Percentiles rank a stretch among this genome's conserved stretches.
Evolutionary conservation across 768 basidiomycete species (phyloP).

Genomic region (Mycena polygramma): DNA sequence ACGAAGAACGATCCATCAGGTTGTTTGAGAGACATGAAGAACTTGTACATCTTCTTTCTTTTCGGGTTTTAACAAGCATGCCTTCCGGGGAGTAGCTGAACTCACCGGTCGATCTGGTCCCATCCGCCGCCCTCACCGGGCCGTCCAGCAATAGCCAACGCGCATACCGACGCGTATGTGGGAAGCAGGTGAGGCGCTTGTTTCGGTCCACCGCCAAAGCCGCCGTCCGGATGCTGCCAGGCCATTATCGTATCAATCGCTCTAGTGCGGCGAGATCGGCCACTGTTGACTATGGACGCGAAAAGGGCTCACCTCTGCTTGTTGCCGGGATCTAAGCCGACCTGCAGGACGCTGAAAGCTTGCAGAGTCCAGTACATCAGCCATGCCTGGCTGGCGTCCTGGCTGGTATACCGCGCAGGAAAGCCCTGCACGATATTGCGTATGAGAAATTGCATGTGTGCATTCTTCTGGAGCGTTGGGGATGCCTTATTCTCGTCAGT

Average conservation of each 20-base stretch:
- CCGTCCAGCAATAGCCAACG: slow-evolving; percentile 85
- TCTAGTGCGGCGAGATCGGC: slow-evolving; percentile 52
- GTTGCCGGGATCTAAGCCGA: slow-evolving; percentile 81
- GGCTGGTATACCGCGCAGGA: slow-evolving; percentile 80
- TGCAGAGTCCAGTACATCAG: slow-evolving; percentile 94
- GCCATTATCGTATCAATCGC: slow-evolving; percentile 84
- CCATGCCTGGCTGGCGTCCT: slow-evolving; percentile 98
- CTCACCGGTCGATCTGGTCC: slow-evolving; percentile 87
- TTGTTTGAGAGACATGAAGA: slow-evolving; percentile 93
- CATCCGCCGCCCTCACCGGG: slow-evolving; percentile 84
- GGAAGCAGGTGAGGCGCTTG: slow-evolving; percentile 91
- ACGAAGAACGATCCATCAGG: slow-evolving; percentile 95
- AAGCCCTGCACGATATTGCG: slow-evolving; percentile 84
- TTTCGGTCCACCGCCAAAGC: slow-evolving; percentile 92
- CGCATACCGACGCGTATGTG: slow-evolving; percentile 89
- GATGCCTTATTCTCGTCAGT: slow-evolving; percentile 29
- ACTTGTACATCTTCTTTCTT: slow-evolving; percentile 84
- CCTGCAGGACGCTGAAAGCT: slow-evolving; percentile 82
- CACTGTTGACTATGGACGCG: slow-evolving; percentile 8
- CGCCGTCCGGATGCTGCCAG: slow-evolving; percentile 89
- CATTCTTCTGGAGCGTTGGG: slow-evolving; percentile 66
- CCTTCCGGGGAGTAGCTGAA: neutral
- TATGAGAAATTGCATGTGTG: slow-evolving; percentile 83
- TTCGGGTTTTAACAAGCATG: neutral
- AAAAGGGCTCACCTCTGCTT: slow-evolving; percentile 72